Conservation (phyloP, 176 grass and related monocot genomes). For the Zea mays region Zm-B73-REFERENCE-NAM-5.0 NC_050099.1:88885501-88886000, state of each 20-base stretch:
- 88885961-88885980: neutral
- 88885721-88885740: no score
- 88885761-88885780: no score
- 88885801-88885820: no score
- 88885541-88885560: neutral
- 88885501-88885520: neutral
- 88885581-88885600: neutral
- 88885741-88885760: no score
- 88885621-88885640: neutral
- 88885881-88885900: neutral
- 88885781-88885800: no score
- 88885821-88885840: neutral
- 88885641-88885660: conserved; percentile 9
- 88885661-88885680: no score
- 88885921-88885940: conserved; percentile 22
- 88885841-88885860: neutral
- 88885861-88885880: no score
- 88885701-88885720: no score
- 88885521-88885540: neutral
- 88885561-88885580: neutral
- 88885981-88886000: conserved; percentile 24
- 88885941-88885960: conserved; percentile 32
- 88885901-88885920: neutral
- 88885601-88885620: neutral
- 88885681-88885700: no score